These are phyloP conservation scores for Backusella morwellensis DNA, from an alignment of 192 early-diverging fungal species.

Conservation along the genomic window DNA sequence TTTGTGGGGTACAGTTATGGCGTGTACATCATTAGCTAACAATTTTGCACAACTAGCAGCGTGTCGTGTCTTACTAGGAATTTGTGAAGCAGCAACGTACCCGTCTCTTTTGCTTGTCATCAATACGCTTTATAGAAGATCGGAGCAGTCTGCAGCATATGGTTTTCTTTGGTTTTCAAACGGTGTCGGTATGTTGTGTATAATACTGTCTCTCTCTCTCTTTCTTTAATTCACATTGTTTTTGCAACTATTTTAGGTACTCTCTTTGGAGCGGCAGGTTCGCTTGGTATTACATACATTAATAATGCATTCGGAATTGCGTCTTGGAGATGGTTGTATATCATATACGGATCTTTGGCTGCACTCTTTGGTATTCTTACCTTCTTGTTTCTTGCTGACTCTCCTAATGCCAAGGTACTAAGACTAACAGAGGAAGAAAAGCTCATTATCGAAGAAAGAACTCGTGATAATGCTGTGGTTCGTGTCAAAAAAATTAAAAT, in stretches of 20 bases:
- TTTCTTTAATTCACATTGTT: background rate
- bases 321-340: conserved; percentile 29
- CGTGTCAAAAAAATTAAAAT: conserved; percentile 9
- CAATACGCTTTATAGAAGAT: conserved; percentile 27
- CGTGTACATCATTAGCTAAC: background rate
- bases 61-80: conserved; percentile 21
- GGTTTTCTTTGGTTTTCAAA: conserved; percentile 23
- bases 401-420: background rate
- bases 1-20: conserved; percentile 22
- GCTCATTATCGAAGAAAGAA: conserved; percentile 23
- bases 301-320: background rate
- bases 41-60: conserved; percentile 28
- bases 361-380: conserved; percentile 17
- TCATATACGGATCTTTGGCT: conserved; percentile 24
- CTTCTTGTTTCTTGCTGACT: conserved; percentile 32
- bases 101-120: conserved; percentile 24
- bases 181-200: conserved; percentile 2
- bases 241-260: background rate
- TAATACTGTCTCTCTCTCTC: background rate
- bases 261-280: conserved; percentile 5
- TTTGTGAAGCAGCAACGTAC: conserved; percentile 25
- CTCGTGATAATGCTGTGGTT: conserved; percentile 18
- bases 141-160: conserved; percentile 18
- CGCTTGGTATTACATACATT: conserved; percentile 27
- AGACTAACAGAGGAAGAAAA: conserved; percentile 24